Evolutionary conservation across 2,329 filamentous ascomycete genomes (phyloP).

Genomic region (Ciborinia camelliae): DNA sequence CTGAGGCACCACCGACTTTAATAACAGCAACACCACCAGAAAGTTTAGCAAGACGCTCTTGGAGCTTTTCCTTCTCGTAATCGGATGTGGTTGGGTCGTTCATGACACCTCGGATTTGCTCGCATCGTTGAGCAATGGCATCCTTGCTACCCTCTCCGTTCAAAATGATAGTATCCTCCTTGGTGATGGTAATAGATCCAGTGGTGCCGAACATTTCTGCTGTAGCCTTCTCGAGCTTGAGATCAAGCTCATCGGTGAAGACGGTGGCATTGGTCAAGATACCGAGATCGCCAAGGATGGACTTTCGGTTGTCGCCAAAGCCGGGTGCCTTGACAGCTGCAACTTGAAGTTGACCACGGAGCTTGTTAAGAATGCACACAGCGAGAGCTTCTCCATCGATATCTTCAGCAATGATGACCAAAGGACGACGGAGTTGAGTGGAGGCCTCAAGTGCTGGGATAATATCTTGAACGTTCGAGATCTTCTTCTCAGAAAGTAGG

Average conservation of each 20-base stretch:
- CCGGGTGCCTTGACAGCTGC: conserved; percentile 98
- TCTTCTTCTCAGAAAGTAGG: conserved; percentile 99
- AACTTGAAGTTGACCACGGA: conserved; percentile 97
- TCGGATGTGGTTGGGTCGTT: conserved; percentile 90
- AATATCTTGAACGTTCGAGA: conserved; percentile 98
- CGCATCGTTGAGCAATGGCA: conserved; percentile 86
- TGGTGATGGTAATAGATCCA: conserved; percentile 98
- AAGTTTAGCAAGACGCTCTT: conserved; percentile 98
- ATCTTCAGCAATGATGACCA: conserved; percentile 98
- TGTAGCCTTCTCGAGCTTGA: conserved; percentile 98
- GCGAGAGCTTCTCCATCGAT: conserved; percentile 98
- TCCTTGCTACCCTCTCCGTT: conserved; percentile 98
- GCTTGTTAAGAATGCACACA: conserved; percentile 99
- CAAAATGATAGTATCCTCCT: conserved; percentile 98
- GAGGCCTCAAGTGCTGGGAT: conserved; percentile 97
- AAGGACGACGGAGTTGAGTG: conserved; percentile 88
- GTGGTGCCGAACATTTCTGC: conserved; percentile 94
- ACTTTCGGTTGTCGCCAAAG: conserved; percentile 99
- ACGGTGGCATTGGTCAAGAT: conserved; percentile 95
- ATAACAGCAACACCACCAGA: conserved; percentile 99
- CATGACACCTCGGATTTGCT: conserved; percentile 98
- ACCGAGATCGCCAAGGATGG: conserved; percentile 93
- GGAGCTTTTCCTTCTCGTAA: conserved; percentile 99
- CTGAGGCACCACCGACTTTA: conserved; percentile 95
- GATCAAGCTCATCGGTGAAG: conserved; percentile 96